Evolutionary conservation across 495 filamentous ascomycete genomes (phyloP).

Genomic region (Oleoguttula mirabilis): DNA sequence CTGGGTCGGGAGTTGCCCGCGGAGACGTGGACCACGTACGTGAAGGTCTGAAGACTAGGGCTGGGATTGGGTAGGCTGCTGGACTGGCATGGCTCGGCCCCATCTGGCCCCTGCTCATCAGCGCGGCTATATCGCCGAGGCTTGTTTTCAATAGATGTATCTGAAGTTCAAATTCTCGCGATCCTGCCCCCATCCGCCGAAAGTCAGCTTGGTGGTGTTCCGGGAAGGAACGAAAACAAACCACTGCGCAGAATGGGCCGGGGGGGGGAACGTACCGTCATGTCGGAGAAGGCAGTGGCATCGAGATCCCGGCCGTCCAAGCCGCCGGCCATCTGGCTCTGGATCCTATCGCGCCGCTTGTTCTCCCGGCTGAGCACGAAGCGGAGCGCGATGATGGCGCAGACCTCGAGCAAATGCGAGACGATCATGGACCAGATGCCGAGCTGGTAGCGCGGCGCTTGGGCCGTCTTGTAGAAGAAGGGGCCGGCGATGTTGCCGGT

Average conservation of each 20-base stretch:
- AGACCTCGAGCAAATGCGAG: constrained; percentile 43
- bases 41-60: no score
- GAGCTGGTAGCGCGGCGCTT: constrained; percentile 44
- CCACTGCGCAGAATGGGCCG: no score
- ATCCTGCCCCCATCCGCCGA: no score
- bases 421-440: constrained; percentile 56
- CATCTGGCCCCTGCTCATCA: no score
- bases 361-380: constrained; percentile 45
- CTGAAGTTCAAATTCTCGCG: constrained; percentile 2
- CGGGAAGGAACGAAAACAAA: no score
- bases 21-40: no score
- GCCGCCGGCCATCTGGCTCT: constrained; percentile 37
- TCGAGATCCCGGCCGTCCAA: constrained; percentile 41
- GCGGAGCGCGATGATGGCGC: constrained; percentile 37
- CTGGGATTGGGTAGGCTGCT: no score
- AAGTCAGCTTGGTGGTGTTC: no score
- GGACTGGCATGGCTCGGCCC: no score
- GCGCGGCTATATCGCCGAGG: no score
- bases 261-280: no score
- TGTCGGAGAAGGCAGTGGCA: constrained; percentile 43
- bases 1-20: no score
- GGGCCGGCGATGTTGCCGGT: constrained; percentile 45
- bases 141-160: constrained; percentile 1
- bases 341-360: constrained; percentile 40
- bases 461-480: constrained; percentile 48